Conservation (phyloP, 768 basidiomycete genomes). For the Tulasnella sp. region DNA sequence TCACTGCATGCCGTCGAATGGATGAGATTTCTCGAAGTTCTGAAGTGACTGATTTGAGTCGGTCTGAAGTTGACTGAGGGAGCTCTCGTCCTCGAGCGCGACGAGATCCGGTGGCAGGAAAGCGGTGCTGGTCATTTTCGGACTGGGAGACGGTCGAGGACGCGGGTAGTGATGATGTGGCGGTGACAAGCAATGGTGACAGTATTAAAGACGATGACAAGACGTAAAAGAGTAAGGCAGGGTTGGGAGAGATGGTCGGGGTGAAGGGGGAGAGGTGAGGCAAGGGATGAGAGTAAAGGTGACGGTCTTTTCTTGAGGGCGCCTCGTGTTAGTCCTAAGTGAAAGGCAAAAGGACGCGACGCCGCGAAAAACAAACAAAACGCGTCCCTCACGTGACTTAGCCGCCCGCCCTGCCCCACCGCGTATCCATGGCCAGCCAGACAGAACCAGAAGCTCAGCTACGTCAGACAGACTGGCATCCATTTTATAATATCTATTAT, state of each 20-base stretch:
- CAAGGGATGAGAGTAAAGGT: background rate
- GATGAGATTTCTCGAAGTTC: background rate
- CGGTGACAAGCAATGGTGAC: background rate
- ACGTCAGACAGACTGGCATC: background rate
- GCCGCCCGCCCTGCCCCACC: background rate
- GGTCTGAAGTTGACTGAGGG: background rate
- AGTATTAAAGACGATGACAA: background rate
- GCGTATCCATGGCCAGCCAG: background rate
- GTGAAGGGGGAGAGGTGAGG: background rate
- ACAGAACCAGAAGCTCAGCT: background rate
- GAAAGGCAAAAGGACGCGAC: background rate
- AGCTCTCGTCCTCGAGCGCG: background rate
- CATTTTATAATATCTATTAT: background rate
- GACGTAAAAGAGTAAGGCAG: background rate
- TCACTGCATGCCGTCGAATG: conserved; percentile 2
- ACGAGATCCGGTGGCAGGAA: background rate
- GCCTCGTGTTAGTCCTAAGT: background rate
- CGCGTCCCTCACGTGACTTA: background rate
- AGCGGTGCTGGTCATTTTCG: background rate
- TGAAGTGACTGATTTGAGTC: background rate
- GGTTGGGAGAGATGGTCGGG: background rate
- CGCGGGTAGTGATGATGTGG: background rate
- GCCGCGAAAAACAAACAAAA: conserved; percentile 2
- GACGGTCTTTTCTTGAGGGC: background rate
- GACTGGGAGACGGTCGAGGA: background rate